Evolutionary conservation across 78 protist species (phyloP).

Genomic region (slime mould (Dictyostelium discoideum)): dicty_2.7 NC_007091.3:2451001-2451500

Average conservation of each 20-base stretch:
- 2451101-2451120: conserved; percentile 47
- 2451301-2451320: conserved; percentile 13
- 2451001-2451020: conserved; percentile 48
- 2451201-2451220: conserved; percentile 51
- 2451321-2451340: conserved; percentile 11
- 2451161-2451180: conserved; percentile 10
- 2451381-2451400: too few species aligned
- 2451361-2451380: background rate
- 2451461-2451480: too few species aligned
- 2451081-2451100: conserved; percentile 25
- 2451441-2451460: too few species aligned
- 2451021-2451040: conserved; percentile 77
- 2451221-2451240: conserved; percentile 58
- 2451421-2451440: too few species aligned
- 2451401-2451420: too few species aligned
- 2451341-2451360: conserved; percentile 37
- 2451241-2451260: conserved; percentile 35
- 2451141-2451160: conserved; percentile 66
- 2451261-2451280: conserved; percentile 39
- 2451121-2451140: conserved; percentile 66
- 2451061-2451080: conserved; percentile 22
- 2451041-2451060: conserved; percentile 34
- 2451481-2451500: too few species aligned
- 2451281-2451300: conserved; percentile 38
- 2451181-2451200: conserved; percentile 13